A percentile compares a stretch with the other conserved stretches of the same genome.
These are phyloP conservation scores for Rickenella mellea DNA, from an alignment of 768 basidiomycete species.

Conservation along the genomic window DNA sequence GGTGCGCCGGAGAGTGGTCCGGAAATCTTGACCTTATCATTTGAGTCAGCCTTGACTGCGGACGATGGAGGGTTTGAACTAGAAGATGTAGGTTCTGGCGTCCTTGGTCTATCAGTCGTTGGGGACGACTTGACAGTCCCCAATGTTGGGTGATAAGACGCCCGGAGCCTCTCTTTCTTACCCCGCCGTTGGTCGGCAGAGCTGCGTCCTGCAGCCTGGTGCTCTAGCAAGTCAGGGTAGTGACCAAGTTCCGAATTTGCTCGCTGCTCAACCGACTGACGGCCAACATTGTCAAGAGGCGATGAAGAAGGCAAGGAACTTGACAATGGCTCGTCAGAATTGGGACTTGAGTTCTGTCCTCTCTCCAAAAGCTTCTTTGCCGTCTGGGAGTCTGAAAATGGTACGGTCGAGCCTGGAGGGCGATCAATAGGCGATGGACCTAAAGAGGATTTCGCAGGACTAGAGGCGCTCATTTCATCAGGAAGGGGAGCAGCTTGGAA, in stretches of 20 bases:
- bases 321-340: constrained; percentile 54
- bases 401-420: constrained; percentile 4
- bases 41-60: constrained; percentile 36
- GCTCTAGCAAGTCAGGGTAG: constrained; percentile 50
- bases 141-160: constrained; percentile 56
- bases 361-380: constrained; percentile 33
- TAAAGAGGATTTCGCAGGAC: constrained; percentile 41
- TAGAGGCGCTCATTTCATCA: constrained; percentile 32
- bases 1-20: constrained; percentile 78
- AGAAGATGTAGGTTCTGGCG: constrained; percentile 27
- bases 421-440: constrained; percentile 39
- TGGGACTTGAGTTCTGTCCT: constrained; percentile 40
- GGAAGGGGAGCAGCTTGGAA: constrained; percentile 35
- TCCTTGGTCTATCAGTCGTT: constrained; percentile 26
- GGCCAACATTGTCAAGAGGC: constrained; percentile 27
- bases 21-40: constrained; percentile 77
- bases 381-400: constrained; percentile 23
- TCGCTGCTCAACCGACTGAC: constrained; percentile 33
- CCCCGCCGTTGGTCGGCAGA: constrained; percentile 46
- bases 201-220: constrained; percentile 28
- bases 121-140: constrained; percentile 42
- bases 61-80: constrained; percentile 29
- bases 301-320: constrained; percentile 44
- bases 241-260: constrained; percentile 79
- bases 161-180: constrained; percentile 42